phyloP scores from a whole-genome alignment of 495 filamentous ascomycete species.

The Talaromyces adpressus region DNA sequence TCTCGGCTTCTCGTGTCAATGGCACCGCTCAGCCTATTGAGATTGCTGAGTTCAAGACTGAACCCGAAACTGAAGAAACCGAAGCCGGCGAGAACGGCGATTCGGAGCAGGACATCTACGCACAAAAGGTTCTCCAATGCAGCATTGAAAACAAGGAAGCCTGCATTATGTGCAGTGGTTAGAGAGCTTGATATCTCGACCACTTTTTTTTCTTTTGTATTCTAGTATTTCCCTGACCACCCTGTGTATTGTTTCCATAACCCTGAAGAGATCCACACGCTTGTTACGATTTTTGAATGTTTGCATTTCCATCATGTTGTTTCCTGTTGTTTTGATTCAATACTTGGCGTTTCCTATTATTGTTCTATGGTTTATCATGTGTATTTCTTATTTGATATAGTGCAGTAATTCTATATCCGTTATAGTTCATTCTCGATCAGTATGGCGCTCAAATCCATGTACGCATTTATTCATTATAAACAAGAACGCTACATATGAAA shows the following conservation, averaged over 20 bases:
- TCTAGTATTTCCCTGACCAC: slow-evolving; percentile 9
- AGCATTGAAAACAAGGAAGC: slow-evolving; percentile 88
- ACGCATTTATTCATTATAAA: too few species aligned
- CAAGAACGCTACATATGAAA: neutral
- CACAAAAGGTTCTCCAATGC: slow-evolving; percentile 83
- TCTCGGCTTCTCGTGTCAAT: slow-evolving; percentile 67
- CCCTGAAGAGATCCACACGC: neutral
- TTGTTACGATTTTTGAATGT: slow-evolving; percentile 7
- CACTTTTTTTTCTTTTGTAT: slow-evolving; percentile 11
- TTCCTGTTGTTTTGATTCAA: slow-evolving; percentile 16
- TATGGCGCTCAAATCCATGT: neutral
- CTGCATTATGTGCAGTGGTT: slow-evolving; percentile 89
- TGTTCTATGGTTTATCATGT: neutral
- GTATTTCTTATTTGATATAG: neutral
- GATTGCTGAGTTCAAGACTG: slow-evolving; percentile 43
- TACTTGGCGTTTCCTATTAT: slow-evolving; percentile 7
- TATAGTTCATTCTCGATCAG: neutral
- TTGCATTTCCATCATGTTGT: slow-evolving; percentile 7
- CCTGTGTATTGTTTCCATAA: slow-evolving; percentile 7
- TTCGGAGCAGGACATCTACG: slow-evolving; percentile 85
- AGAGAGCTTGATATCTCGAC: slow-evolving; percentile 11
- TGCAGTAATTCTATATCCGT: neutral
- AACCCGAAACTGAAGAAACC: slow-evolving; percentile 59
- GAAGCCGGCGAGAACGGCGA: slow-evolving; percentile 56
- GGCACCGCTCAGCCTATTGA: slow-evolving; percentile 56